These are phyloP conservation scores for Glonium stellatum DNA, from an alignment of 495 filamentous ascomycete species.

Conservation along the genomic window DNA sequence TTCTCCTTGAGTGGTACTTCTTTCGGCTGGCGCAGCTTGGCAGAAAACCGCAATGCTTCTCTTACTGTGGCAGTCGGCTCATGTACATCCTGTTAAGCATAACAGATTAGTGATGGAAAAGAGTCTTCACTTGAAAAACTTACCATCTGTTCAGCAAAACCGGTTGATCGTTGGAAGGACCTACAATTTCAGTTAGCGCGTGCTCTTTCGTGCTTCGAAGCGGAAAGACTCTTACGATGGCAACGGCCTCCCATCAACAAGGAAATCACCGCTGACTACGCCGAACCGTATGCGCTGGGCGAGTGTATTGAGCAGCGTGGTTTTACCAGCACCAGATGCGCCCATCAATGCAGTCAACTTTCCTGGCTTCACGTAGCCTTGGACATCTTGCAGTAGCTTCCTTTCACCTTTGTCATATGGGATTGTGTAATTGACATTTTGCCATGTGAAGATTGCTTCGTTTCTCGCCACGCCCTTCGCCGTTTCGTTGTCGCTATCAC, in stretches of 20 bases:
- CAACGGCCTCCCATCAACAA: constrained; percentile 46
- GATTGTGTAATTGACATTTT: constrained; percentile 69
- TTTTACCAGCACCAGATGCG: constrained; percentile 62
- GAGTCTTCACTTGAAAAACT: background rate
- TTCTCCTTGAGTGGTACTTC: constrained; percentile 50
- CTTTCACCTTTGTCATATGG: constrained; percentile 53
- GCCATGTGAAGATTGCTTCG: constrained; percentile 70
- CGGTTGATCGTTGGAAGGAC: constrained; percentile 37
- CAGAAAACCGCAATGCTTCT: constrained; percentile 55
- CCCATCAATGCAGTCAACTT: constrained; percentile 66
- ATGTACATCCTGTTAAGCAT: constrained; percentile 43
- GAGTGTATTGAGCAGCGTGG: constrained; percentile 57
- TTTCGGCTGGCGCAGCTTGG: constrained; percentile 49
- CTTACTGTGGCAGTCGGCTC: constrained; percentile 55
- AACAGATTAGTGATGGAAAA: background rate
- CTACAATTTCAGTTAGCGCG: background rate
- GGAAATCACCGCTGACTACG: constrained; percentile 47
- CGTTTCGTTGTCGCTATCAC: constrained; percentile 18
- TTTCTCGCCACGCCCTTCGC: constrained; percentile 49
- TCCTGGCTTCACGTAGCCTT: constrained; percentile 65
- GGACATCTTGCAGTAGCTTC: constrained; percentile 54
- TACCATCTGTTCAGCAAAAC: constrained; percentile 51
- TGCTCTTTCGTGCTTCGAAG: background rate
- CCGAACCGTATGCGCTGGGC: constrained; percentile 50
- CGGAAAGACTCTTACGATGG: background rate